phyloP scores from a whole-genome alignment of 192 early-diverging fungal genomes.

The Piromyces finnis region DNA sequence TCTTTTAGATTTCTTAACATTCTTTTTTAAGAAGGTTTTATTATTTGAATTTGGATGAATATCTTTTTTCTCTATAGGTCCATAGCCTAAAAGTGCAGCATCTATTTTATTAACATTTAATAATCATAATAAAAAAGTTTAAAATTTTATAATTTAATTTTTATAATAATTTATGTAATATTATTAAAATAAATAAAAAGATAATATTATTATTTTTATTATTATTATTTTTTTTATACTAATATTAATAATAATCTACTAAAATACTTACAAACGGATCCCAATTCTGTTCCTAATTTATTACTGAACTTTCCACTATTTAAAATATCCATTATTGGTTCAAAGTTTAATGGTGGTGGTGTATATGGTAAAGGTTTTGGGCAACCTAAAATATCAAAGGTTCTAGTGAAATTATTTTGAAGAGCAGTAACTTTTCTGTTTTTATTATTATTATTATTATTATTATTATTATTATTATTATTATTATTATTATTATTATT shows the following conservation, averaged over 20 bases:
- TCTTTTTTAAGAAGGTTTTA: not conserved
- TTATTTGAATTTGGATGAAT: not conserved
- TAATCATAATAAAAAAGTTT: no score
- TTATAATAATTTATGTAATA: no score
- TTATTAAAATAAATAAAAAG: no score
- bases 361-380: not conserved
- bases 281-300: not conserved
- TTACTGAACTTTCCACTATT: not conserved
- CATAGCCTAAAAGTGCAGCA: not conserved
- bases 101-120: not conserved
- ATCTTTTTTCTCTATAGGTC: not conserved
- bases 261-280: not conserved
- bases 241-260: no score
- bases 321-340: not conserved
- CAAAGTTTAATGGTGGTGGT: not conserved
- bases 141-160: no score
- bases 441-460: no score
- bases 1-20: not conserved
- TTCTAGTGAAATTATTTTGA: not conserved
- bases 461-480: no score
- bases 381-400: not conserved
- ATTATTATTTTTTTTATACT: no score
- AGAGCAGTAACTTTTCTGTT: not conserved
- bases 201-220: no score
- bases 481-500: no score